phyloP scores from a whole-genome alignment of 83 land plant species.

The Diphasiastrum complanatum region DNA sequence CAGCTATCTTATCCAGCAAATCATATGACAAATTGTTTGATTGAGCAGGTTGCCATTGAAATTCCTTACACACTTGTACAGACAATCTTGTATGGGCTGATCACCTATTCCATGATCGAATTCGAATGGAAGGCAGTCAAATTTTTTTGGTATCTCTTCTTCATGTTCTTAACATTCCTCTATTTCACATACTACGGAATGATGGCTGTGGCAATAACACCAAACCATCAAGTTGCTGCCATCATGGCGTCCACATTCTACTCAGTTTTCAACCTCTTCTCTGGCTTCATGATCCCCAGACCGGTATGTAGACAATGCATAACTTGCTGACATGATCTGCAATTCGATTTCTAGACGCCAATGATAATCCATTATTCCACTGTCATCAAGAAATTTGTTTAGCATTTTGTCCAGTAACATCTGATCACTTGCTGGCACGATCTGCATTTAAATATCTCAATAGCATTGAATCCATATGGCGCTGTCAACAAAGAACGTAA shows the following conservation, averaged over 20 bases:
- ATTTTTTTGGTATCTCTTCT: constrained; percentile 23
- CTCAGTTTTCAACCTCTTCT: constrained; percentile 26
- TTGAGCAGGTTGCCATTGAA: constrained; percentile 20
- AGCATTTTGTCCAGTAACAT: too few relatives aligned
- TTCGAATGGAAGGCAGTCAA: constrained; percentile 20
- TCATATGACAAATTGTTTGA: not conserved
- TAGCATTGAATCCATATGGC: too few relatives aligned
- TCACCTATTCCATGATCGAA: constrained; percentile 21
- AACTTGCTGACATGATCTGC: not conserved
- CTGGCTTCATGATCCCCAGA: constrained; percentile 27
- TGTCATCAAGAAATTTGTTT: too few relatives aligned
- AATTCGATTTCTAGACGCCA: not conserved
- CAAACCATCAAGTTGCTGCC: constrained; percentile 24
- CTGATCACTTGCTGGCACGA: too few relatives aligned
- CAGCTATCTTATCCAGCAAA: not conserved
- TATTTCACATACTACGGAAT: constrained; percentile 30
- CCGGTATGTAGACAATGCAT: too few relatives aligned
- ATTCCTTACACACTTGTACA: constrained; percentile 23
- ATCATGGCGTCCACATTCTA: constrained; percentile 22
- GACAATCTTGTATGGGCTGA: constrained; percentile 7
- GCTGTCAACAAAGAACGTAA: not conserved
- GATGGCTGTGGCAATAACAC: constrained; percentile 23
- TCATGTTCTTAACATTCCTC: constrained; percentile 22
- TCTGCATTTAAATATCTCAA: too few relatives aligned
- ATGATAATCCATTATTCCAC: not conserved